Conservation (phyloP, 768 basidiomycete genomes). For the Phylloporus sp. region DNA sequence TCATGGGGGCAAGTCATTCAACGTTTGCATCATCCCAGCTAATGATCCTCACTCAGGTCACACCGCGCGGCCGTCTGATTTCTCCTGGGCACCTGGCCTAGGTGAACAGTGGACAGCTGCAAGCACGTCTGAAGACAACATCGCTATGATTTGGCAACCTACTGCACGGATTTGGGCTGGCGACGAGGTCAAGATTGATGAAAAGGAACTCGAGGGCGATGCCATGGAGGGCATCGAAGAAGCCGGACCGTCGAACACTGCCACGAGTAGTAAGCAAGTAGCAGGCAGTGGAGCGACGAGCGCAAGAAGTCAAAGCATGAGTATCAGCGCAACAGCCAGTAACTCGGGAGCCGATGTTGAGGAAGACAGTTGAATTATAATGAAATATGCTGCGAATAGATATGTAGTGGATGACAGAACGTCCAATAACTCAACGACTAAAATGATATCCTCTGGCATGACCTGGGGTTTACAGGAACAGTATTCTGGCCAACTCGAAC, state of each 20-base stretch:
- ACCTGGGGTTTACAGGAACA: conserved; percentile 52
- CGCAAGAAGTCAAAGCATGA: conserved; percentile 55
- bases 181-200: conserved; percentile 78
- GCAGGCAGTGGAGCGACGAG: conserved; percentile 35
- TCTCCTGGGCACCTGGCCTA: conserved; percentile 89
- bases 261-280: conserved; percentile 14
- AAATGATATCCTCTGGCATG: conserved; percentile 1
- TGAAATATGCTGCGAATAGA: conserved; percentile 8
- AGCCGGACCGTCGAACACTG: conserved; percentile 18
- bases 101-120: conserved; percentile 80
- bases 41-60: conserved; percentile 49
- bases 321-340: conserved; percentile 48
- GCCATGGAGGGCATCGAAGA: conserved; percentile 72
- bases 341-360: conserved; percentile 47
- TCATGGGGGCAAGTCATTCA: conserved; percentile 69
- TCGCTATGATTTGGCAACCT: conserved; percentile 97
- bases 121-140: conserved; percentile 94
- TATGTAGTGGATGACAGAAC: conserved; percentile 7
- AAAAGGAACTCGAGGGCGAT: conserved; percentile 78
- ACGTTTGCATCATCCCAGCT: background rate
- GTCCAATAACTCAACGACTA: conserved; percentile 4
- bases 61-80: conserved; percentile 85
- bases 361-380: conserved; percentile 24
- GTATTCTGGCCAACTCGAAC: conserved; percentile 62
- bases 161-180: conserved; percentile 92